Evolutionary conservation across 495 filamentous ascomycete genomes (phyloP), one percentile per base, ranked within the genome.

Genomic region (Emericellopsis terricola): DNA sequence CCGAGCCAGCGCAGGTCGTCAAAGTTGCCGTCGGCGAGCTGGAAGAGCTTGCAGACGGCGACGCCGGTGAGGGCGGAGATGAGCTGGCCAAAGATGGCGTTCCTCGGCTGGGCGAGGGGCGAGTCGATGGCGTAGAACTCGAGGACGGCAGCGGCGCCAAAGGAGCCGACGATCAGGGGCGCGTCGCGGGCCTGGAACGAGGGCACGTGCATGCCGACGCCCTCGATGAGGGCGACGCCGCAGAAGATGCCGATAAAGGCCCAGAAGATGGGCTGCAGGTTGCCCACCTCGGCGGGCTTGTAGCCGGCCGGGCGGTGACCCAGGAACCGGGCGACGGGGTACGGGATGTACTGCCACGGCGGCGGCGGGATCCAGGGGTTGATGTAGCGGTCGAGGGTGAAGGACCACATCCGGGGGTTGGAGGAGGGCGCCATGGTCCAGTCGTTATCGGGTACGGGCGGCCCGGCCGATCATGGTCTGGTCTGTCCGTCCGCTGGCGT

Each of bases 61-160:
- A 81, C 60, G 7, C 78, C 81, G 19, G 78, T 56, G 10, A 74
- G n/a, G 13, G 76, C 70, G 3, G 71, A 59, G 37, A 86, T 52
- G n/a, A 75, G 19, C 42, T 86, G 79, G 15, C 76, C 74, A n/a
- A 78, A 38, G 19, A 89, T 51, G 2, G 67, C 58, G 41, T 76
- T 81, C 8, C 81, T 73, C 1, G 81, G 81, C 41, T 86, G 80
- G 0, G 79, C 65, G 18, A 89, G 66, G 6, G 81, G 81, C 0
- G 78, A 80, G 9, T 73, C 62, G 41, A 84, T 71, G 23, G 64
- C 57, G 19, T 65, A 61, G 51, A 73, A 81, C 44, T 76, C 57
- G 36, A 82, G 59, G n/a, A 80, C 68, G 11, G 76, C 74, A 3
- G 75, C 69, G 6, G 77, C 77, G 24, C 76, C 68, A 43, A 69